Conservation (phyloP, 139 green algal species). For the Coccomyxa sp. region DNA sequence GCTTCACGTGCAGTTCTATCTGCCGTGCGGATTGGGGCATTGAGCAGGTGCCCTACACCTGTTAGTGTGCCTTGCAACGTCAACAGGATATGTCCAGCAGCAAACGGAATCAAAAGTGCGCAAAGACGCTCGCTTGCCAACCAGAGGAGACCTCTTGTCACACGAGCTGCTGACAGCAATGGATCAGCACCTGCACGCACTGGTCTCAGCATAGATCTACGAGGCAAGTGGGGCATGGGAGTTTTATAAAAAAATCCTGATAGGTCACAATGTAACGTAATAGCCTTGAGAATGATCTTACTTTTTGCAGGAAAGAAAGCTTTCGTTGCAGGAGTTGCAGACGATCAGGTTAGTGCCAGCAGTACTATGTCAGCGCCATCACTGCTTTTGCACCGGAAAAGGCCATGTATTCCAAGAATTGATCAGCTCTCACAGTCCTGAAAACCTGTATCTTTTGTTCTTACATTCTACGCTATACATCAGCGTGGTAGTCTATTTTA, state of each 20-base stretch:
- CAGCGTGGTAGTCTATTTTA: background rate
- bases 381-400: background rate
- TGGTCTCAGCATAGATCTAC: conserved; percentile 7
- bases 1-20: background rate
- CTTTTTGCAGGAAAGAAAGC: conserved; percentile 87
- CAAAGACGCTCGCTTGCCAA: no score
- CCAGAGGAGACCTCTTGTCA: background rate
- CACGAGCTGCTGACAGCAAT: background rate
- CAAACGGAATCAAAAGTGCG: no score
- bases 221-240: background rate
- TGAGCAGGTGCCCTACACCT: background rate
- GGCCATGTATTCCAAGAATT: background rate
- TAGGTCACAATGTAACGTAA: background rate
- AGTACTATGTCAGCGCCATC: no score
- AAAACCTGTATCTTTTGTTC: no score
- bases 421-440: no score
- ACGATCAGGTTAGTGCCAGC: conserved; percentile 79
- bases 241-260: background rate
- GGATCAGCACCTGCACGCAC: background rate
- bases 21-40: background rate
- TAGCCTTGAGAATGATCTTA: background rate
- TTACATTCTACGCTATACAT: no score
- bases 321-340: conserved; percentile 97
- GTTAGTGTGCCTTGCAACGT: no score
- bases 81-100: no score